phyloP scores from a whole-genome alignment of 768 basidiomycete genomes.

The Roridomyces roridus region DNA sequence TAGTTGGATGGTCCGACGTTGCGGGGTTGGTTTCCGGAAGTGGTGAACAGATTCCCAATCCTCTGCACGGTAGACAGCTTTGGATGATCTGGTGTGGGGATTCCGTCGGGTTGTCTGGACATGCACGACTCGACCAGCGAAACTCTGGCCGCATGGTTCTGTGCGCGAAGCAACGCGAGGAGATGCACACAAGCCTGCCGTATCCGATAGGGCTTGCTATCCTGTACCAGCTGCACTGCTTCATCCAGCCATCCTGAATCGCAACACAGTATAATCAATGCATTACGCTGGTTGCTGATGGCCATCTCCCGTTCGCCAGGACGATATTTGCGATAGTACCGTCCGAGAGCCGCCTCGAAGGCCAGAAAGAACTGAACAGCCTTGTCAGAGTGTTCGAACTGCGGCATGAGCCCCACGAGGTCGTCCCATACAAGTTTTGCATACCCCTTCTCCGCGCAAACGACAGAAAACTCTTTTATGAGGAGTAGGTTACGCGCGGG shows the following conservation, averaged over 20 bases:
- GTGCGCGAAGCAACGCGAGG: conserved; percentile 6
- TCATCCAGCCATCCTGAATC: conserved; percentile 21
- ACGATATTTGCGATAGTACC: conserved; percentile 12
- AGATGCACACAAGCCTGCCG: not conserved
- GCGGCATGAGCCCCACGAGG: conserved; percentile 11
- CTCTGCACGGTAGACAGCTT: not conserved
- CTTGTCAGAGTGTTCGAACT: not conserved
- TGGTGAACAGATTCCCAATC: not conserved
- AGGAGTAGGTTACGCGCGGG: conserved; percentile 12
- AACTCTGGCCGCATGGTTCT: not conserved
- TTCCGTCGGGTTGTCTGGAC: not conserved
- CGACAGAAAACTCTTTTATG: conserved; percentile 19
- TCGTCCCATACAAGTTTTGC: conserved; percentile 20
- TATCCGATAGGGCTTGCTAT: conserved; percentile 3
- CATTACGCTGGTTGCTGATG: conserved; percentile 13
- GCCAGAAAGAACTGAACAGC: conserved; percentile 14
- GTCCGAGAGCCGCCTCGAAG: conserved; percentile 12
- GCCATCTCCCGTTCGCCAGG: conserved; percentile 7
- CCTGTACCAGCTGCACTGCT: conserved; percentile 16
- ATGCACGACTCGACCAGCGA: not conserved
- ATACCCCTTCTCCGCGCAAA: conserved; percentile 22
- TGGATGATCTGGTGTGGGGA: not conserved
- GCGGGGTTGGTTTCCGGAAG: not conserved
- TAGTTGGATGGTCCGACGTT: not conserved
- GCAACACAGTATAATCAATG: conserved; percentile 20